Conservation (phyloP, 2,329 filamentous ascomycete species). For the Teratosphaeria epicoccoides region DNA sequence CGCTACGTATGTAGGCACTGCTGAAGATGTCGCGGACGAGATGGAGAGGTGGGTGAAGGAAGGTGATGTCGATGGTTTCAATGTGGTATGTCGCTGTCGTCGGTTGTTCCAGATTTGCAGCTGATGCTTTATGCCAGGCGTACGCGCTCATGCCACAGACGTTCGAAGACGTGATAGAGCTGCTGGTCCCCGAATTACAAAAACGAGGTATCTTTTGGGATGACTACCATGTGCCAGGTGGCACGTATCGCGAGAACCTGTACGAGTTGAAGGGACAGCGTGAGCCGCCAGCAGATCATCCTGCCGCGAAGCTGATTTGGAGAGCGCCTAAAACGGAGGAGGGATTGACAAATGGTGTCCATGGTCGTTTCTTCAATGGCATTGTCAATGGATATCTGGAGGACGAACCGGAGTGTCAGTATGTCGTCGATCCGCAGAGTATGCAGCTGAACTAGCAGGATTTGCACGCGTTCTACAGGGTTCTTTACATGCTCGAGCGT, state of each 20-base stretch:
- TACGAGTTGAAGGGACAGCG: slow-evolving; percentile 12
- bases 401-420: neutral
- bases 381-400: neutral
- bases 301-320: slow-evolving; percentile 39
- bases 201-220: slow-evolving; percentile 48
- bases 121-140: slow-evolving; percentile 14
- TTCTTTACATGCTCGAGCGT: too few species aligned
- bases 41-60: slow-evolving; percentile 48
- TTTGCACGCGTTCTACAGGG: neutral
- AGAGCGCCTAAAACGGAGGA: slow-evolving; percentile 9
- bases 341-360: neutral
- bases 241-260: slow-evolving; percentile 53
- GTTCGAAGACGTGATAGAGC: slow-evolving; percentile 57
- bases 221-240: slow-evolving; percentile 44
- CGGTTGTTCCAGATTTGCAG: neutral
- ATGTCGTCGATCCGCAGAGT: slow-evolving; percentile 4
- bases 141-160: slow-evolving; percentile 57
- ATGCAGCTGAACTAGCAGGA: slow-evolving; percentile 6
- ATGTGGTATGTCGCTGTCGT: slow-evolving; percentile 40
- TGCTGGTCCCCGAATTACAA: slow-evolving; percentile 54
- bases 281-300: slow-evolving; percentile 42
- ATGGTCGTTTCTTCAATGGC: slow-evolving; percentile 1
- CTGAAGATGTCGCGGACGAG: slow-evolving; percentile 37
- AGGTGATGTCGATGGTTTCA: slow-evolving; percentile 65
- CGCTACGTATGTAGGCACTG: slow-evolving; percentile 53